Evolutionary conservation across 495 filamentous ascomycete genomes (phyloP).

Genomic region (Xylaria acuta): DNA sequence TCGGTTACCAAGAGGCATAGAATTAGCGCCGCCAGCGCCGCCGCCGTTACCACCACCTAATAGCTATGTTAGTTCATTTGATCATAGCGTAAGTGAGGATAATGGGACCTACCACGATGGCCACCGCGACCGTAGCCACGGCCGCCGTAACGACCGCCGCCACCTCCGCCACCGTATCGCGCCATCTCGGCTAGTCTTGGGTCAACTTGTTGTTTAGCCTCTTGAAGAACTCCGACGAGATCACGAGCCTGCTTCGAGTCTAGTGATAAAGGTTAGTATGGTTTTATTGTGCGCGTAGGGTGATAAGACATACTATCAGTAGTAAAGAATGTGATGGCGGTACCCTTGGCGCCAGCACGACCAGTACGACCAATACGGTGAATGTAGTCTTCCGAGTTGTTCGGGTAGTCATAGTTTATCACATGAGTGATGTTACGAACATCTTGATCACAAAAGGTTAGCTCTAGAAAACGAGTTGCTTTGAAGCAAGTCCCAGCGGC

Average conservation of each 20-base stretch:
- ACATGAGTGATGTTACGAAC: slow-evolving; percentile 99
- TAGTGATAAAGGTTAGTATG: slow-evolving; percentile 50
- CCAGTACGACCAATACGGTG: slow-evolving; percentile 98
- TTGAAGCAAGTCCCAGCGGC: slow-evolving; percentile 64
- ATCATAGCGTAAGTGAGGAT: background rate
- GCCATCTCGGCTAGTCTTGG: slow-evolving; percentile 95
- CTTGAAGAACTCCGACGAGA: slow-evolving; percentile 86
- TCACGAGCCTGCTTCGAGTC: slow-evolving; percentile 98
- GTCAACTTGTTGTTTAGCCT: slow-evolving; percentile 98
- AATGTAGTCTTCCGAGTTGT: slow-evolving; percentile 99
- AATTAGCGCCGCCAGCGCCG: slow-evolving; percentile 48
- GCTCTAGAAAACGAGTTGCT: slow-evolving; percentile 62
- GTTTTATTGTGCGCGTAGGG: slow-evolving; percentile 7
- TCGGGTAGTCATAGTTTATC: slow-evolving; percentile 99
- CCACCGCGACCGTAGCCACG: slow-evolving; percentile 67
- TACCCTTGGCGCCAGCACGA: slow-evolving; percentile 90
- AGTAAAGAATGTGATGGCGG: slow-evolving; percentile 96
- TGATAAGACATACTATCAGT: slow-evolving; percentile 83
- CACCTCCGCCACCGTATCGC: slow-evolving; percentile 88
- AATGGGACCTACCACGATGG: slow-evolving; percentile 58
- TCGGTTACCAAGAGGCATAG: slow-evolving; percentile 53
- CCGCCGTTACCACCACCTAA: slow-evolving; percentile 32
- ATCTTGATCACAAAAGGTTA: slow-evolving; percentile 88
- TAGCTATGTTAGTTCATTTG: slow-evolving; percentile 27
- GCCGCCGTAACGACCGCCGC: slow-evolving; percentile 68